Conservation (phyloP, 192 early-diverging fungal species). For the Ramicandelaber brevisporus region DNA sequence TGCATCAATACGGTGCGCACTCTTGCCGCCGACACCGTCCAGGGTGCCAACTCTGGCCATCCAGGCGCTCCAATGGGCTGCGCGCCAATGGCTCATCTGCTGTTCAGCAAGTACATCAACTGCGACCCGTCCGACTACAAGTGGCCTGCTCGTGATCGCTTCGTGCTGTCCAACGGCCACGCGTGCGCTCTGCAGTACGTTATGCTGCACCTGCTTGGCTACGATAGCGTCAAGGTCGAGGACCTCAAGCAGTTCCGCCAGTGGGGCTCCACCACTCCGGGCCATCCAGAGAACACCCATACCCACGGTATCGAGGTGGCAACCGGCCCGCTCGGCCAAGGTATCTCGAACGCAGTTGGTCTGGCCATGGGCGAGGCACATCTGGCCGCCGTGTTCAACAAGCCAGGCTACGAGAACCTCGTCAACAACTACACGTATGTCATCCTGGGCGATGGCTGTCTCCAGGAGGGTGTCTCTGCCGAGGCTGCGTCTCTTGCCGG, state of each 20-base stretch:
- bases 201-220: slow-evolving; percentile 68
- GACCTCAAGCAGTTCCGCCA: slow-evolving; percentile 85
- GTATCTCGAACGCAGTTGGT: slow-evolving; percentile 79
- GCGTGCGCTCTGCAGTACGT: slow-evolving; percentile 84
- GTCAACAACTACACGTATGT: slow-evolving; percentile 68
- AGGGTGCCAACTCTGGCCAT: slow-evolving; percentile 79
- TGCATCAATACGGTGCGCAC: slow-evolving; percentile 77
- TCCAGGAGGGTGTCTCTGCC: slow-evolving; percentile 89
- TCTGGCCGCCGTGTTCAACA: slow-evolving; percentile 75
- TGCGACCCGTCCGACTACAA: slow-evolving; percentile 68
- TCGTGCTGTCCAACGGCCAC: slow-evolving; percentile 94
- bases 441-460: slow-evolving; percentile 83
- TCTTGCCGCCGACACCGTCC: slow-evolving; percentile 68
- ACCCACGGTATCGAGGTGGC: slow-evolving; percentile 87
- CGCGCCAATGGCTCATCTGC: slow-evolving; percentile 75
- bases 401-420: slow-evolving; percentile 55
- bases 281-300: slow-evolving; percentile 78
- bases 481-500: slow-evolving; percentile 85
- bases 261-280: slow-evolving; percentile 62
- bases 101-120: slow-evolving; percentile 65
- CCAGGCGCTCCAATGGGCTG: slow-evolving; percentile 96
- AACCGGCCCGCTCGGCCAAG: slow-evolving; percentile 89
- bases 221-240: slow-evolving; percentile 60
- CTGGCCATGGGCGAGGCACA: slow-evolving; percentile 75
- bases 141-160: slow-evolving; percentile 91